These are phyloP conservation scores for Clavispora phyllophila DNA, from an alignment of 805 yeast species.

Conservation along the genomic window DNA sequence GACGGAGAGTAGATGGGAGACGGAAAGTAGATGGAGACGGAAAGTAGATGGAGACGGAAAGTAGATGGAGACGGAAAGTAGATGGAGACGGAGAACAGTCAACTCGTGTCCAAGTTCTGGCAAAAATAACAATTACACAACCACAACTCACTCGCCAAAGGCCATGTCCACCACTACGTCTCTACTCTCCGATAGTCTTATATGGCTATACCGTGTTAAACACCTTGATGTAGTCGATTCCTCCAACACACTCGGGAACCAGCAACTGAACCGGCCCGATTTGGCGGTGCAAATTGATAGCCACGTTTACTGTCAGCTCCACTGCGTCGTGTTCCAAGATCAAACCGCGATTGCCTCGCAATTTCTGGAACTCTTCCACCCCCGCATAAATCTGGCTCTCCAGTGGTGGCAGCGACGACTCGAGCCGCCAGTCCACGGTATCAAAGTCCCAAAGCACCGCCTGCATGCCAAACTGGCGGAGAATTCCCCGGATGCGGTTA, in stretches of 20 bases:
- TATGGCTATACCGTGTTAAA: conserved; percentile 13
- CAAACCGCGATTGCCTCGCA: conserved; percentile 45
- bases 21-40: too few relatives aligned
- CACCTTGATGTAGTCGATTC: conserved; percentile 53
- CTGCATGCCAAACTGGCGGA: conserved; percentile 80
- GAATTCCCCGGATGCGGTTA: conserved; percentile 73
- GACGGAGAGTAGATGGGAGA: too few relatives aligned
- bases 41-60: too few relatives aligned
- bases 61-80: too few relatives aligned
- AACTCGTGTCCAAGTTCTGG: too few relatives aligned
- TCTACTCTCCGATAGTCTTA: neutral
- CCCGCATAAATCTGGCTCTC: conserved; percentile 43
- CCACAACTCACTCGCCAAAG: too few relatives aligned
- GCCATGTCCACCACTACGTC: too few relatives aligned
- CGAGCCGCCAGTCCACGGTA: conserved; percentile 74
- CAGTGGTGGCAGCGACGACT: neutral
- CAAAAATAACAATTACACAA: too few relatives aligned
- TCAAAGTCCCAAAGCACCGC: conserved; percentile 90
- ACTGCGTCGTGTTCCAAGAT: conserved; percentile 85
- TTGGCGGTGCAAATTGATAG: conserved; percentile 45
- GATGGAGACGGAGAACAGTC: too few relatives aligned
- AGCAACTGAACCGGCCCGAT: conserved; percentile 57
- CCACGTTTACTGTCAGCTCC: conserved; percentile 62
- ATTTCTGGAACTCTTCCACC: conserved; percentile 46
- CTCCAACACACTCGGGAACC: conserved; percentile 73